Evolutionary conservation across 371 early-diverging fungal species (phyloP), one percentile per base, ranked within the genome.

Genomic region (Mortierella sp.): DNA sequence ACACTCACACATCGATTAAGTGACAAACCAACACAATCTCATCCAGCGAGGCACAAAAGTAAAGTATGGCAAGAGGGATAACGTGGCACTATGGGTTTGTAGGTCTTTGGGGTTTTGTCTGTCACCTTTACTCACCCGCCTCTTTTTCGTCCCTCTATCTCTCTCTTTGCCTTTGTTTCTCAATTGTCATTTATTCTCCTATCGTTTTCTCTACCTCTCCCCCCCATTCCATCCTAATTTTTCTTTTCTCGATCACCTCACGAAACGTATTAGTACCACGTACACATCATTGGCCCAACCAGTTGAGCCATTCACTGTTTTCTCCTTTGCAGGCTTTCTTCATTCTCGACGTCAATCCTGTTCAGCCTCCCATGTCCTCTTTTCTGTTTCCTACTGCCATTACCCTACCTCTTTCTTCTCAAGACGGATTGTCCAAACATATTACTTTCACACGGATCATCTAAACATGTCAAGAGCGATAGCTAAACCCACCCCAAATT

Each of bases 381-480:
- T n/a, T n/a, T n/a, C n/a, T n/a, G n/a, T n/a, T n/a, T n/a, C n/a
- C n/a, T n/a, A n/a, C n/a, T n/a, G n/a, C n/a, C n/a, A n/a, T n/a
- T n/a, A n/a, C n/a, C n/a, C n/a, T n/a, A n/a, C n/a, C n/a, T n/a
- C n/a, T n/a, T n/a, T n/a, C n/a, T n/a, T n/a, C n/a, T 11, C n/a
- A 39, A 19, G 4, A 8, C 58, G 58, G 58, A 34, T 58, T 37
- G 58, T 34, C 58, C 22, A 58, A 58, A 58, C 58, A 58, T 58
- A 58, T 58, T 9, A 0, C 5, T 53, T 53, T 29, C 29, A 24
- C 22, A 19, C 8, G 48, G 19, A 0, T n/a, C n/a, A 4, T 48
- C 48, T 48, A 48, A 48, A 48, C 48, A 48, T 48, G n/a, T 53
- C 48, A 19, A n/a, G n/a, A 48, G 48, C 48, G 48, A 48, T n/a